Percentiles rank a stretch among this genome's conserved stretches.
Evolutionary conservation across 148 eudicot genomes (phyloP).

Genomic region (Heliosperma pusillum): DNA sequence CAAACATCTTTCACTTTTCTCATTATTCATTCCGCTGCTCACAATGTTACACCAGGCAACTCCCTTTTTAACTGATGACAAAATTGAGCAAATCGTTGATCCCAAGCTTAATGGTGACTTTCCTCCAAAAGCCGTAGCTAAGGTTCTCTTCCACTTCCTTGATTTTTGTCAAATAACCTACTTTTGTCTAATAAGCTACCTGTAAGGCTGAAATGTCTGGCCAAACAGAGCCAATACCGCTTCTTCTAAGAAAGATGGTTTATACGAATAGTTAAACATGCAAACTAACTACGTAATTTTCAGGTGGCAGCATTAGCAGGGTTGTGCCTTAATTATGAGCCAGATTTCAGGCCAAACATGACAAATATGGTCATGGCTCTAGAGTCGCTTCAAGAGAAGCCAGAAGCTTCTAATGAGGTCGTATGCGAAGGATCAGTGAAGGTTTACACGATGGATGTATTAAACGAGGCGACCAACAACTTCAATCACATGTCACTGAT

Average conservation of each 20-base stretch:
- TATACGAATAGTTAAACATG: too few relatives aligned
- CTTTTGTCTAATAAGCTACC: too few relatives aligned
- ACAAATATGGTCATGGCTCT: constrained; percentile 85
- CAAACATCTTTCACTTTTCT: too few relatives aligned
- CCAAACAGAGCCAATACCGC: too few relatives aligned
- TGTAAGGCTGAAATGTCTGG: too few relatives aligned
- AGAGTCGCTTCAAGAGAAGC: constrained; percentile 43
- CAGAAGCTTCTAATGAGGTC: constrained; percentile 25
- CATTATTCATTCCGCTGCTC: background rate
- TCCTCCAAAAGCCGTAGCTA: constrained; percentile 38
- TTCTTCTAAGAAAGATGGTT: too few relatives aligned
- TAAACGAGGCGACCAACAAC: constrained; percentile 49
- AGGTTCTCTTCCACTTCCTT: too few relatives aligned
- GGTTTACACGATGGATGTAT: constrained; percentile 46
- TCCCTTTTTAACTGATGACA: constrained; percentile 92
- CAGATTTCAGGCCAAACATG: constrained; percentile 95
- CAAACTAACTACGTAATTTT: too few relatives aligned
- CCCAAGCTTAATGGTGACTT: constrained; percentile 48
- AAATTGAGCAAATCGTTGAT: constrained; percentile 92
- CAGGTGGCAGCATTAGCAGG: constrained; percentile 73
- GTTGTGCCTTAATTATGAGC: constrained; percentile 88
- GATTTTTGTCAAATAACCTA: too few relatives aligned
- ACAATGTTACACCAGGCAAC: constrained; percentile 48
- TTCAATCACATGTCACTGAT: constrained; percentile 57
- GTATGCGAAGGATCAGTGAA: constrained; percentile 47